phyloP scores from a whole-genome alignment of 345 rosid genomes.

The Eucalyptus marginata region DNA sequence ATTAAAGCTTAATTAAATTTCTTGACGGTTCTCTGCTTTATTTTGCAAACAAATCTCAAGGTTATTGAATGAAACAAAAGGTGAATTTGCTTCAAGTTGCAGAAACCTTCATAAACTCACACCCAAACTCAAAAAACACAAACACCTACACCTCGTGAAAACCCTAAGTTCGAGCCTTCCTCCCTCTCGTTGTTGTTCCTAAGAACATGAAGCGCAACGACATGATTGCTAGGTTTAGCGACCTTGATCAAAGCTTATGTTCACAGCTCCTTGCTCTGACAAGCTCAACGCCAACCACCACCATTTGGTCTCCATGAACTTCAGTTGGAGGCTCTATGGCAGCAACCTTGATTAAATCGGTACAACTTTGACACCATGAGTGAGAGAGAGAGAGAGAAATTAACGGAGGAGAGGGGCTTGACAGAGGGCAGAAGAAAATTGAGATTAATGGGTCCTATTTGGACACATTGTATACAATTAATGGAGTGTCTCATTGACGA shows the following conservation, averaged over 20 bases:
- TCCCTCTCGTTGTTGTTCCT: constrained; percentile 19
- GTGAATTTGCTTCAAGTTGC: background rate
- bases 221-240: constrained; percentile 67
- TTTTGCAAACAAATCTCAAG: background rate
- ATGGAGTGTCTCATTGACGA: too few relatives aligned
- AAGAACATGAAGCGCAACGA: constrained; percentile 78
- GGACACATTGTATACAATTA: too few relatives aligned
- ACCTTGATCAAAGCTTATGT: constrained; percentile 84
- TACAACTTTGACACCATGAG: too few relatives aligned
- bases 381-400: too few relatives aligned
- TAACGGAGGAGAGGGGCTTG: too few relatives aligned
- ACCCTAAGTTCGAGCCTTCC: background rate
- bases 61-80: background rate
- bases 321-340: too few relatives aligned
- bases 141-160: background rate
- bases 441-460: too few relatives aligned
- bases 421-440: too few relatives aligned
- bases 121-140: background rate
- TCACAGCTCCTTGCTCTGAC: constrained; percentile 57
- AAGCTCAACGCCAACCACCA: constrained; percentile 70
- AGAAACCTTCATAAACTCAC: background rate
- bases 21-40: background rate
- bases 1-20: background rate
- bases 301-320: too few relatives aligned
- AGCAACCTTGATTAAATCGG: too few relatives aligned